A percentile compares a stretch with the other conserved stretches of the same genome.
Conservation (phyloP, 352 stramenopile species). For the Aphanomyces cochlioides region DNA sequence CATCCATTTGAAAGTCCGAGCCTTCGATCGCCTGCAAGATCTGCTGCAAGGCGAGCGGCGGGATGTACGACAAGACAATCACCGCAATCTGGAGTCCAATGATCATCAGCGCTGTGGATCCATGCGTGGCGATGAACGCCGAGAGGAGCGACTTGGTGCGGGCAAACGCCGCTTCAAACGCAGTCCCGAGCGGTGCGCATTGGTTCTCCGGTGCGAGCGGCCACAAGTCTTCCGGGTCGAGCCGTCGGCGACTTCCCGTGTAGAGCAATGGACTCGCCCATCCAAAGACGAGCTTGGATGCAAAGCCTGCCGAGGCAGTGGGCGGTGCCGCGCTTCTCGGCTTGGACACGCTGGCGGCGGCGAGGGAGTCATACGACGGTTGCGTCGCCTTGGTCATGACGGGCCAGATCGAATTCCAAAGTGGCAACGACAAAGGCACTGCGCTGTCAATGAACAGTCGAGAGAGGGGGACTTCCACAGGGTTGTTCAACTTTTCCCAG, state of each 20-base stretch:
- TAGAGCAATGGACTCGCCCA: conserved; percentile 18
- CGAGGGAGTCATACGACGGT: no score
- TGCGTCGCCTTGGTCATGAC: no score
- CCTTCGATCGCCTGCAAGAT: conserved; percentile 16
- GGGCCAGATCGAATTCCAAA: no score
- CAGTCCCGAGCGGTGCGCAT: not conserved
- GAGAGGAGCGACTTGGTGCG: not conserved
- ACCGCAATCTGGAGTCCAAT: not conserved
- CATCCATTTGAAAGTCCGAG: not conserved
- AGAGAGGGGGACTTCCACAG: no score
- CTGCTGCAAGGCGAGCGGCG: not conserved
- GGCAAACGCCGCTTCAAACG: not conserved
- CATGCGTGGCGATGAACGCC: conserved; percentile 2
- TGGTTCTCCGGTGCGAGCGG: conserved; percentile 5
- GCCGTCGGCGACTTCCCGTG: conserved; percentile 1
- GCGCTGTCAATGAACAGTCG: no score
- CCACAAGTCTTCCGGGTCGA: conserved; percentile 22
- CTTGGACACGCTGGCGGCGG: no score
- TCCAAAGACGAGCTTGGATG: not conserved
- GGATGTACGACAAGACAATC: not conserved
- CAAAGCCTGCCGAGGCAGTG: not conserved
- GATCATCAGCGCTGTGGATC: not conserved
- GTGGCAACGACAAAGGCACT: no score
- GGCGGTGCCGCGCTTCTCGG: not conserved
- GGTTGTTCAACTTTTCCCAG: no score